A percentile compares a stretch with the other conserved stretches of the same genome.
Evolutionary conservation across 164 flowering plant species (phyloP).

Genomic region (Platanus orientalis): DNA sequence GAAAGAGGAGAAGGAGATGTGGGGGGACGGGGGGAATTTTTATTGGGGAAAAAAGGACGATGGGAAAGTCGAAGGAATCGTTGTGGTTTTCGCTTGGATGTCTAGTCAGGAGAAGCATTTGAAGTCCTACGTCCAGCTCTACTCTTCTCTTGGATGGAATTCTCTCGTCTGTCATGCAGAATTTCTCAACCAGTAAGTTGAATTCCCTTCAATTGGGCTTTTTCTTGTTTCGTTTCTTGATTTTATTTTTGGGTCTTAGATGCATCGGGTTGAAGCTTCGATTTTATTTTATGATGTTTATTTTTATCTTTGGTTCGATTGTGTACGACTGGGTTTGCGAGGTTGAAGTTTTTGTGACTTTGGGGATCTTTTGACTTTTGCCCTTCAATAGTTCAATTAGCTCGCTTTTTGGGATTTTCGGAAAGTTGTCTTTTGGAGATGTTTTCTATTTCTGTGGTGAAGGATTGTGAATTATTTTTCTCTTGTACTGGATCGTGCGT

Average conservation of each 20-base stretch:
- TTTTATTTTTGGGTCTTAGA: no score
- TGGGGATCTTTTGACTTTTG: neutral
- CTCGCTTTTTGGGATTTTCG: neutral
- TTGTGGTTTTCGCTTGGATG: constrained; percentile 91
- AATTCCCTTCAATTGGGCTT: neutral
- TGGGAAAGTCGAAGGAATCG: constrained; percentile 53
- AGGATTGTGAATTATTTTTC: neutral
- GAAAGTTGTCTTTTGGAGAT: neutral
- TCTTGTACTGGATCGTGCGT: neutral
- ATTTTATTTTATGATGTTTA: neutral
- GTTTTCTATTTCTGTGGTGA: no score
- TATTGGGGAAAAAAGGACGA: constrained; percentile 78
- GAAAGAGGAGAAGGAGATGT: constrained; percentile 48
- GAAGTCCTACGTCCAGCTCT: constrained; percentile 61
- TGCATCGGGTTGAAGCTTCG: no score
- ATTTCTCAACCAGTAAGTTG: constrained; percentile 69
- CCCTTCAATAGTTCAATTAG: no score
- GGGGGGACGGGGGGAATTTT: constrained; percentile 84
- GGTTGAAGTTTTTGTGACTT: neutral
- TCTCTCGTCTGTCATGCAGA: constrained; percentile 84
- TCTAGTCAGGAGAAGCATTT: constrained; percentile 81
- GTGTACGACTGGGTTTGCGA: neutral
- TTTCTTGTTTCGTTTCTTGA: neutral
- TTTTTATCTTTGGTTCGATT: neutral
- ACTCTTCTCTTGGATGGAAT: constrained; percentile 84